Conservation (phyloP, 176 grass and related monocot genomes). For the Rhipidocladum racemiflorum region DNA sequence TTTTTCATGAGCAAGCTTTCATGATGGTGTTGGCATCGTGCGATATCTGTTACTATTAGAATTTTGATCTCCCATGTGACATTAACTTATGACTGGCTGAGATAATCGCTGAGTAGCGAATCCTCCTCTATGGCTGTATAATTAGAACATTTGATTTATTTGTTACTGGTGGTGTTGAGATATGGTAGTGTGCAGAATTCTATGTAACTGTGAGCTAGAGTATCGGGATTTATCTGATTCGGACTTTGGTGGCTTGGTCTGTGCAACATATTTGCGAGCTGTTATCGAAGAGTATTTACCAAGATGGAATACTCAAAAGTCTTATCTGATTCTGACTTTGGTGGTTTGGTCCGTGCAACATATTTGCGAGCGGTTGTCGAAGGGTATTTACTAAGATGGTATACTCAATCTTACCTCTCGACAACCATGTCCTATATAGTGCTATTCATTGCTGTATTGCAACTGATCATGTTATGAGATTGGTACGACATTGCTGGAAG, state of each 20-base stretch:
- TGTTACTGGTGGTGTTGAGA: slow-evolving; percentile 41
- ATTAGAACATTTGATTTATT: slow-evolving; percentile 66
- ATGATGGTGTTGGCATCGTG: slow-evolving; percentile 42
- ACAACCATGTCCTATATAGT: not conserved
- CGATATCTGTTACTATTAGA: slow-evolving; percentile 43
- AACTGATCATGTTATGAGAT: not conserved
- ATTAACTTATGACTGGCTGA: slow-evolving; percentile 53
- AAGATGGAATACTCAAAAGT: not conserved
- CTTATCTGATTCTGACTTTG: slow-evolving; percentile 15
- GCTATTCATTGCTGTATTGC: not conserved
- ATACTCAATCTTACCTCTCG: not conserved
- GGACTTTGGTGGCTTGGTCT: not conserved
- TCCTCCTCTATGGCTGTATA: slow-evolving; percentile 44
- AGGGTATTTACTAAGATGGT: not conserved
- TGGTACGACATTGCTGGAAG: not conserved
- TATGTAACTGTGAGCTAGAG: slow-evolving; percentile 24
- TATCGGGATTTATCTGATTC: slow-evolving; percentile 8
- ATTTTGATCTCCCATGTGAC: slow-evolving; percentile 57
- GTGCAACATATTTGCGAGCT: slow-evolving; percentile 1
- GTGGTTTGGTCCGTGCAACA: not conserved
- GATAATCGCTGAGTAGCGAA: slow-evolving; percentile 41
- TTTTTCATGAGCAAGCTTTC: slow-evolving; percentile 58
- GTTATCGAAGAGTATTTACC: not conserved
- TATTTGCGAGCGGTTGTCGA: not conserved
- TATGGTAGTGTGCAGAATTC: slow-evolving; percentile 44